Conservation (phyloP, 306 rosid genomes). For the Dryas alaskensis region DNA sequence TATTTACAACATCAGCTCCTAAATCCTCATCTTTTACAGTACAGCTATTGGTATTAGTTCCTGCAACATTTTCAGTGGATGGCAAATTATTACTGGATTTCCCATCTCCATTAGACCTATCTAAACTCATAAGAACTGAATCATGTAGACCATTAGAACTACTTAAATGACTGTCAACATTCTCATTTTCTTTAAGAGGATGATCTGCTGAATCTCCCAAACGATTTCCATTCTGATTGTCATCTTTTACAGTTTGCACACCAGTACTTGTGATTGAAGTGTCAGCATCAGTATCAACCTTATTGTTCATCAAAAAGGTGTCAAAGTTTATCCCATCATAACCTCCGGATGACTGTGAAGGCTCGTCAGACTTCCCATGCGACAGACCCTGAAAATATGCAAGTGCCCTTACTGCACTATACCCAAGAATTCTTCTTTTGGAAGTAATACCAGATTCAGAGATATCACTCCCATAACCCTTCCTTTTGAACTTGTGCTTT, state of each 20-base stretch:
- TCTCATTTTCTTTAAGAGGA: conserved; percentile 28
- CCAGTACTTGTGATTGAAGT: conserved; percentile 20
- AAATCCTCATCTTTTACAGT: conserved; percentile 35
- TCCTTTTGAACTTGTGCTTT: conserved; percentile 55
- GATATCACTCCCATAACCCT: conserved; percentile 52
- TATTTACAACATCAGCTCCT: conserved; percentile 29
- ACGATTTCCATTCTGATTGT: conserved; percentile 25
- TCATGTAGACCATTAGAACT: conserved; percentile 24
- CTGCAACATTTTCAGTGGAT: conserved; percentile 27
- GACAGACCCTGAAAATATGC: conserved; percentile 54
- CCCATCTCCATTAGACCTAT: conserved; percentile 28
- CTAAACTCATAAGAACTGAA: conserved; percentile 17
- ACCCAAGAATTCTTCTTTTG: conserved; percentile 65
- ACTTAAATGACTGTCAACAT: conserved; percentile 27
- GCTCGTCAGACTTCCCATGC: conserved; percentile 40
- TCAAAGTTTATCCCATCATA: conserved; percentile 37
- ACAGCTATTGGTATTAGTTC: conserved; percentile 27
- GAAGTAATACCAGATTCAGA: conserved; percentile 42
- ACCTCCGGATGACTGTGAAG: conserved; percentile 34
- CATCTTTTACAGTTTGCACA: conserved; percentile 25
- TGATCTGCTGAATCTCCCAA: conserved; percentile 25
- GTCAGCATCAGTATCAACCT: conserved; percentile 37
- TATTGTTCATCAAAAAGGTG: conserved; percentile 38
- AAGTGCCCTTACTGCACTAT: conserved; percentile 66
- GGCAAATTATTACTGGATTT: conserved; percentile 26